These are phyloP conservation scores for Pythium scleroteichum DNA, from an alignment of 352 stramenopile species.

Conservation along the genomic window DNA sequence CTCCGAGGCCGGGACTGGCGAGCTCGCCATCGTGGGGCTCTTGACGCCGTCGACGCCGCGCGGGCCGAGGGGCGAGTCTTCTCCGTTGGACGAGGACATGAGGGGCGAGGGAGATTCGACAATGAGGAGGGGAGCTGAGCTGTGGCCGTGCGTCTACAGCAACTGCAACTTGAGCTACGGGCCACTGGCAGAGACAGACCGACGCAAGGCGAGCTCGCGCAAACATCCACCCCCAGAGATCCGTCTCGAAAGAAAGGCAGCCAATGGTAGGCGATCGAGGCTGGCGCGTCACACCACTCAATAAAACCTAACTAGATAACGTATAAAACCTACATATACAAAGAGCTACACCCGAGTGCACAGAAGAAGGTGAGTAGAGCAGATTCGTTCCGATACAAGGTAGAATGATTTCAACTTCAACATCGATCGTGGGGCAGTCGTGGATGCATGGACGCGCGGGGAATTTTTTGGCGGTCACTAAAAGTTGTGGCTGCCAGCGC, in stretches of 20 bases:
- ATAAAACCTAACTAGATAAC: background rate
- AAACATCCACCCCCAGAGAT: conserved; percentile 6
- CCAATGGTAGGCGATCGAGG: background rate
- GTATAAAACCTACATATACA: conserved; percentile 14
- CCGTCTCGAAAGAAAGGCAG: background rate
- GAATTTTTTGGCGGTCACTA: too few relatives aligned
- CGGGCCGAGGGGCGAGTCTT: conserved; percentile 9
- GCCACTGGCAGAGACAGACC: conserved; percentile 11
- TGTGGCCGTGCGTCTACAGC: conserved; percentile 17
- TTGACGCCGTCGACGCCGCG: conserved; percentile 22
- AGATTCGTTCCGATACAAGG: background rate
- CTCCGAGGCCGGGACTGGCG: background rate
- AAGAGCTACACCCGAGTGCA: too few relatives aligned
- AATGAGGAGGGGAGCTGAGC: background rate
- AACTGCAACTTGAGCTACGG: conserved; percentile 21
- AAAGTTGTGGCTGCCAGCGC: too few relatives aligned
- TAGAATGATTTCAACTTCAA: background rate
- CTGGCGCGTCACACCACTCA: background rate
- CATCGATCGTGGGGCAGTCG: too few relatives aligned
- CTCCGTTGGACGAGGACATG: conserved; percentile 5
- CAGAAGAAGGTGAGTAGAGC: background rate
- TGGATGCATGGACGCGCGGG: too few relatives aligned
- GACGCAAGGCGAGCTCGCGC: background rate
- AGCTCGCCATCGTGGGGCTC: conserved; percentile 6
- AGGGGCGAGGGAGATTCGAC: background rate